Evolutionary conservation across 768 basidiomycete genomes (phyloP).

Genomic region (Mrakia gelida): DNA sequence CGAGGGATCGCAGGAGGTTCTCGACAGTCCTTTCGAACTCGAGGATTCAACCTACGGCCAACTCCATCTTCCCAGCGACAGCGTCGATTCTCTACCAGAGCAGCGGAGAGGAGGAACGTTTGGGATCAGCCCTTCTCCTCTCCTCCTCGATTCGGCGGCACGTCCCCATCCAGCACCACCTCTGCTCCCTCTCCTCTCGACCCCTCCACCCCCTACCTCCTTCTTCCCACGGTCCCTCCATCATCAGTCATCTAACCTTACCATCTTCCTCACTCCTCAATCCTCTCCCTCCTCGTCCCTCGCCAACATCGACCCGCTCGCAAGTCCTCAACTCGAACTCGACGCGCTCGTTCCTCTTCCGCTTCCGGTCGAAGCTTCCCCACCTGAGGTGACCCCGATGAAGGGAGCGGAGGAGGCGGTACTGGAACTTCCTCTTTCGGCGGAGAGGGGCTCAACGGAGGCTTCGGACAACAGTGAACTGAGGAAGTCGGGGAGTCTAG

Average conservation of each 20-base stretch:
- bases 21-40: constrained; percentile 2
- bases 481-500: neutral
- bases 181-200: neutral
- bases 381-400: neutral
- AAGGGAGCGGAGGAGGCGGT: neutral
- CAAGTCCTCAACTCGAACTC: neutral
- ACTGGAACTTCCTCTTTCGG: neutral
- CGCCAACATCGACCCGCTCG: neutral
- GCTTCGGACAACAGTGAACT: neutral
- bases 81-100: neutral
- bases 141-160: neutral
- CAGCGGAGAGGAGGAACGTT: neutral
- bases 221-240: neutral
- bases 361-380: neutral
- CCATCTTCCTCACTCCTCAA: constrained; percentile 6
- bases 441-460: neutral
- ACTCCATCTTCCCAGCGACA: neutral
- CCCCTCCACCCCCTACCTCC: neutral
- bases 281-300: neutral
- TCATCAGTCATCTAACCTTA: neutral
- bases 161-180: neutral
- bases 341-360: neutral
- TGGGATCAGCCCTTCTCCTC: neutral
- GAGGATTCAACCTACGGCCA: neutral
- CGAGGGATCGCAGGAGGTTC: neutral